Percentiles rank a stretch among this genome's conserved stretches.
Conservation (phyloP, 208 protist genomes). For the Crithidia bombi region DNA sequence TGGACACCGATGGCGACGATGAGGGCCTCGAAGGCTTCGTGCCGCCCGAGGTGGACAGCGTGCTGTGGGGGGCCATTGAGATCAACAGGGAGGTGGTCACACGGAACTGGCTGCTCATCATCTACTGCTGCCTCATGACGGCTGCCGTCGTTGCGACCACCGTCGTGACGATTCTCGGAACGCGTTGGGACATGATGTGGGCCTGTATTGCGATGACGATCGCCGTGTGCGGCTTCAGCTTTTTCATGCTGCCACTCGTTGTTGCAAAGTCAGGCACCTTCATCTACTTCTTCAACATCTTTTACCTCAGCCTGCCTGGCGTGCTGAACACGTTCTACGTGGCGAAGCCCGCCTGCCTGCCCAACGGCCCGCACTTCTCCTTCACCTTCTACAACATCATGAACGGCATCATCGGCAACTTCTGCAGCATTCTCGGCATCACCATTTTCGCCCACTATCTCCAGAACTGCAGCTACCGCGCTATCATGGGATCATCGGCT, state of each 20-base stretch:
- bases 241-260: slow-evolving; percentile 39
- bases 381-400: slow-evolving; percentile 72
- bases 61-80: slow-evolving; percentile 33
- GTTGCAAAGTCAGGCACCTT: slow-evolving; percentile 46
- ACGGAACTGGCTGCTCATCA: slow-evolving; percentile 36
- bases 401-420: slow-evolving; percentile 46
- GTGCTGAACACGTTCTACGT: slow-evolving; percentile 70
- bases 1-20: background rate
- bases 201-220: slow-evolving; percentile 30
- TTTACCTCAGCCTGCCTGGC: slow-evolving; percentile 62
- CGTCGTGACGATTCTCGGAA: slow-evolving; percentile 39
- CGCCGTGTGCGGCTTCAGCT: slow-evolving; percentile 24
- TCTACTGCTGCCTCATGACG: slow-evolving; percentile 43
- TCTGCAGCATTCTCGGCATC: slow-evolving; percentile 49
- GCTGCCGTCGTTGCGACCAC: slow-evolving; percentile 33
- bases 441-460: slow-evolving; percentile 58
- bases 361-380: slow-evolving; percentile 67
- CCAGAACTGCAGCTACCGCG: slow-evolving; percentile 53
- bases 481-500: slow-evolving; percentile 59
- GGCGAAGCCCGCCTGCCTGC: slow-evolving; percentile 47
- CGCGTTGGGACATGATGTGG: slow-evolving; percentile 37
- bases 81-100: slow-evolving; percentile 36
- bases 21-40: slow-evolving; percentile 22
- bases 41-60: slow-evolving; percentile 28
- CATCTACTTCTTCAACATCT: slow-evolving; percentile 34